Conservation (phyloP, 2,329 filamentous ascomycete genomes). For the Hymenoscyphus repandus region DNA sequence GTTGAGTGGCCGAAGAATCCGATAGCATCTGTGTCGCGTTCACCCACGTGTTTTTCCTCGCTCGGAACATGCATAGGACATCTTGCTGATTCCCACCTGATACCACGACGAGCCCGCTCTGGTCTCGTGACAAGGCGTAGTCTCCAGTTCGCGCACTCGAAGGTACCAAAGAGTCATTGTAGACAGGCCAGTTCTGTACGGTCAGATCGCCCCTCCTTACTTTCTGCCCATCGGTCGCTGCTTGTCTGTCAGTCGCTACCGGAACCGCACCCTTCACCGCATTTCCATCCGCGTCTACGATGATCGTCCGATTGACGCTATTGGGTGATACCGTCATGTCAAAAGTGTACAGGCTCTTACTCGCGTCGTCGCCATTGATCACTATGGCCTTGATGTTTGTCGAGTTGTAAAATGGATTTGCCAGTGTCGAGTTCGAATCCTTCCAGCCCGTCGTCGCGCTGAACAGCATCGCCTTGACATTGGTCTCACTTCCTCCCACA, state of each 20-base stretch:
- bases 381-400: constrained; percentile 57
- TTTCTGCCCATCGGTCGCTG: constrained; percentile 5
- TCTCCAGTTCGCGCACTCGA: constrained; percentile 51
- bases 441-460: constrained; percentile 59
- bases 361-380: constrained; percentile 67
- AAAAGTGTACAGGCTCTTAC: constrained; percentile 74
- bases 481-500: constrained; percentile 65
- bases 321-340: constrained; percentile 73
- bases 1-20: constrained; percentile 14
- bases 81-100: constrained; percentile 62
- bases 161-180: constrained; percentile 72
- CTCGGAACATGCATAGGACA: constrained; percentile 72
- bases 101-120: constrained; percentile 65
- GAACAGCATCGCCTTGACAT: constrained; percentile 69
- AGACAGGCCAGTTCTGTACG: constrained; percentile 64
- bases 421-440: constrained; percentile 59
- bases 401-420: constrained; percentile 53
- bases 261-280: constrained; percentile 43
- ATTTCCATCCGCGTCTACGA: constrained; percentile 57
- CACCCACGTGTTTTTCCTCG: constrained; percentile 70
- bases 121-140: constrained; percentile 65
- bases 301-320: constrained; percentile 61
- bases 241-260: constrained; percentile 21
- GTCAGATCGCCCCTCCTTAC: constrained; percentile 44
- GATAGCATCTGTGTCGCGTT: constrained; percentile 49